A percentile compares a stretch with the other conserved stretches of the same genome.
These are phyloP conservation scores for Coriolopsis trogii DNA, from an alignment of 1,284 basidiomycete genomes.

Conservation along the genomic window DNA sequence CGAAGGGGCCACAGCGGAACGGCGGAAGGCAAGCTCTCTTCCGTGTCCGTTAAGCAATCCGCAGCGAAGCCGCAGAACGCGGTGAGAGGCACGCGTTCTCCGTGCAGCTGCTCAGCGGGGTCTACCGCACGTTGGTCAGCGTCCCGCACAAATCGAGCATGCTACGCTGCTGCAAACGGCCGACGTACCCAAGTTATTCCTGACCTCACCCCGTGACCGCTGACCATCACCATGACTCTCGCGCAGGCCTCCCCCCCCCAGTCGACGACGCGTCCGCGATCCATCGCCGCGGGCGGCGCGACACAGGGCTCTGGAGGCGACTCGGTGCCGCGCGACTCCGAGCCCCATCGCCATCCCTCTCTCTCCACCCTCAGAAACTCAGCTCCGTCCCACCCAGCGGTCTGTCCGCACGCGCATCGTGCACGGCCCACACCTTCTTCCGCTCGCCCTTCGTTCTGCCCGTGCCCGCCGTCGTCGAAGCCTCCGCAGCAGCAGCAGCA, in stretches of 20 bases:
- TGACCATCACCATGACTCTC: background rate
- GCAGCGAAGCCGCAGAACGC: background rate
- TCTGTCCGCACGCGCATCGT: slow-evolving; percentile 7
- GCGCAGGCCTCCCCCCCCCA: background rate
- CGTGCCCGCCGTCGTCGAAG: slow-evolving; percentile 1
- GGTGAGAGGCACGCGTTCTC: background rate
- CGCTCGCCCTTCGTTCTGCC: slow-evolving; percentile 4
- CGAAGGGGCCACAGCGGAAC: slow-evolving; percentile 4
- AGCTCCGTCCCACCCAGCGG: slow-evolving; percentile 16
- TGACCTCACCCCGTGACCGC: too few species aligned
- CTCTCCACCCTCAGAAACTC: slow-evolving; percentile 15
- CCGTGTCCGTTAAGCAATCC: background rate
- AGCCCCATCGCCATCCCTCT: too few species aligned
- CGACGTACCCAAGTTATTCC: too few species aligned
- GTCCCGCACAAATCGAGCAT: too few species aligned
- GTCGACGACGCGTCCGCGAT: too few species aligned
- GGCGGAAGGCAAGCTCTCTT: background rate
- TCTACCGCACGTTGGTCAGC: too few species aligned
- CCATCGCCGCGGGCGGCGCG: too few species aligned
- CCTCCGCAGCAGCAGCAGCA: too few species aligned
- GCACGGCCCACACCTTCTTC: slow-evolving; percentile 26
- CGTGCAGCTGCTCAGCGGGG: too few species aligned
- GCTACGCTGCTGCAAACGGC: too few species aligned
- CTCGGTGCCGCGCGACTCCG: too few species aligned
- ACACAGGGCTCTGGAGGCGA: slow-evolving; percentile 2